phyloP scores from a whole-genome alignment of 164 flowering plant genomes.

The Chloranthus sessilifolius region DNA sequence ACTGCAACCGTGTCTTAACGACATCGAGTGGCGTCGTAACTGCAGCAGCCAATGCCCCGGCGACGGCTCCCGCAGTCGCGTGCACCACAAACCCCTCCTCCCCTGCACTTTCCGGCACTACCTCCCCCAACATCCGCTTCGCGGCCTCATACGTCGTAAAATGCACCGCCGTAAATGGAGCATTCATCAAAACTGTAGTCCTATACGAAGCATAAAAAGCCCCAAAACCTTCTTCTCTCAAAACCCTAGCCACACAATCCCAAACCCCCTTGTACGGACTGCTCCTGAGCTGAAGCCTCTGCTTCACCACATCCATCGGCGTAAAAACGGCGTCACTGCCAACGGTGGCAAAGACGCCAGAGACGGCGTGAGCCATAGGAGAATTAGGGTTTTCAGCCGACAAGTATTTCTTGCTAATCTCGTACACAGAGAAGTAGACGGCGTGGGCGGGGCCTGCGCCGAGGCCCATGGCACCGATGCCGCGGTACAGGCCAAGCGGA shows the following conservation, averaged over 20 bases:
- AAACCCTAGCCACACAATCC: slow-evolving; percentile 45
- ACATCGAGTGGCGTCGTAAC: slow-evolving; percentile 74
- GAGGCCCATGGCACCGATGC: slow-evolving; percentile 63
- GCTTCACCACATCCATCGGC: slow-evolving; percentile 79
- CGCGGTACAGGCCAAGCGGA: slow-evolving; percentile 45
- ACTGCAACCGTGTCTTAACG: slow-evolving; percentile 71
- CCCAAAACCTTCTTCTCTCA: slow-evolving; percentile 48
- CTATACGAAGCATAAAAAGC: slow-evolving; percentile 64
- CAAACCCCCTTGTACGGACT: slow-evolving; percentile 50
- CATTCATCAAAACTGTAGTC: slow-evolving; percentile 73
- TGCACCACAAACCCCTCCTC: slow-evolving; percentile 60
- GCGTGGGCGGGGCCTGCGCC: slow-evolving; percentile 81
- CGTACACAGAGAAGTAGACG: slow-evolving; percentile 70
- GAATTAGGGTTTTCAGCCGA: slow-evolving; percentile 18
- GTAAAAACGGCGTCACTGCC: slow-evolving; percentile 67
- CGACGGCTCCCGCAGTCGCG: slow-evolving; percentile 69
- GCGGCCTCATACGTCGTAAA: slow-evolving; percentile 64
- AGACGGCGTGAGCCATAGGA: slow-evolving; percentile 43
- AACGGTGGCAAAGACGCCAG: slow-evolving; percentile 58
- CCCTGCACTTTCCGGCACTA: slow-evolving; percentile 33
- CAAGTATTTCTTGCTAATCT: slow-evolving; percentile 30
- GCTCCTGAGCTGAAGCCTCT: slow-evolving; percentile 51
- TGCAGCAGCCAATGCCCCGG: slow-evolving; percentile 61
- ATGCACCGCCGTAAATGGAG: slow-evolving; percentile 68
- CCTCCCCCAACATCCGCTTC: slow-evolving; percentile 41